These are phyloP conservation scores for Aureobasidium vineae DNA, from an alignment of 2,329 filamentous ascomycete species.

Conservation along the genomic window DNA sequence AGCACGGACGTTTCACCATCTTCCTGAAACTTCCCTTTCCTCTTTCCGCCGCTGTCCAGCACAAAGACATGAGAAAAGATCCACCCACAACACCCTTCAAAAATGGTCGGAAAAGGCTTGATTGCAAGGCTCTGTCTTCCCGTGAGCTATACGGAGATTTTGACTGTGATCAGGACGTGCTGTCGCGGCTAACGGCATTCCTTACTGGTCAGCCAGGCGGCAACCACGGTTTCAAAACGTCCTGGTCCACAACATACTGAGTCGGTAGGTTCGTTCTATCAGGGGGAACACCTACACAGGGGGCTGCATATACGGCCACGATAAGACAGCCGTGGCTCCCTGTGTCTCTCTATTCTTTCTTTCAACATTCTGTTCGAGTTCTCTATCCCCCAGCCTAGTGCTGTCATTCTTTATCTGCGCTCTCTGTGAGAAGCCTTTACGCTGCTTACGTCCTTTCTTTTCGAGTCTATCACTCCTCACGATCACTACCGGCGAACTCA, in stretches of 20 bases:
- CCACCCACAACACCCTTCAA: neutral
- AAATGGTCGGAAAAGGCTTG: neutral
- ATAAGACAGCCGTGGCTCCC: conserved; percentile 1
- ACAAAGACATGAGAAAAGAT: neutral
- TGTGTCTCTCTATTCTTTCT: conserved; percentile 16
- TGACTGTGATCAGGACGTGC: conserved; percentile 1
- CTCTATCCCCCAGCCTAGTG: conserved; percentile 20
- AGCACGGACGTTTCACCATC: conserved; percentile 20
- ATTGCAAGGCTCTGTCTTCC: neutral
- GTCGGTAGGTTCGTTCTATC: conserved; percentile 21
- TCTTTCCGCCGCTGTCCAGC: neutral
- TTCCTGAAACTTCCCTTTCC: conserved; percentile 13
- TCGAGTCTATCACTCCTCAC: conserved; percentile 22
- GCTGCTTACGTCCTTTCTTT: conserved; percentile 24
- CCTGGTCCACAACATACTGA: conserved; percentile 15
- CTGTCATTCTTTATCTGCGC: conserved; percentile 25
- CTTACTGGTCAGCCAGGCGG: conserved; percentile 22
- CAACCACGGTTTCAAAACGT: conserved; percentile 24
- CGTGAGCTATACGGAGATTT: conserved; percentile 5
- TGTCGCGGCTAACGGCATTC: conserved; percentile 13
- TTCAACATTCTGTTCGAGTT: conserved; percentile 19
- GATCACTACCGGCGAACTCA: conserved; percentile 45
- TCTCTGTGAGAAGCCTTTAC: conserved; percentile 27
- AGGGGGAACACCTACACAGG: conserved; percentile 13
- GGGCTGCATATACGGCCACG: conserved; percentile 5